Percentiles rank a stretch among this genome's conserved stretches.
Evolutionary conservation across 495 filamentous ascomycete species (phyloP).

Genomic region (Immersiella caudata): DNA sequence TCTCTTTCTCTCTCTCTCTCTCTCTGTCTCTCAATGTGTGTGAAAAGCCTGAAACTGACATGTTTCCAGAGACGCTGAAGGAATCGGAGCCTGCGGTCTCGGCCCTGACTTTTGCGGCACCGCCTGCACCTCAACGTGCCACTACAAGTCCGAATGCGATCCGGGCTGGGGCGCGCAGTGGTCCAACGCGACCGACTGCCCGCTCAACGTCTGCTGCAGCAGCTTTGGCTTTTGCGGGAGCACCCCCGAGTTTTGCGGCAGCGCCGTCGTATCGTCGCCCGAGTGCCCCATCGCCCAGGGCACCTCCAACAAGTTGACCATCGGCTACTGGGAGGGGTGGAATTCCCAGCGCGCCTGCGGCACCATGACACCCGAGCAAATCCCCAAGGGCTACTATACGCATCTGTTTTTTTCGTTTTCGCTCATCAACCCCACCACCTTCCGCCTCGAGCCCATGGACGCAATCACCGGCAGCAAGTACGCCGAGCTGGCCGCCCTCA

Average conservation of each 20-base stretch:
- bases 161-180: conserved; percentile 28
- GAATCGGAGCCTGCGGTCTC: conserved; percentile 20
- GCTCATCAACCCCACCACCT: conserved; percentile 15
- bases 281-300: conserved; percentile 7
- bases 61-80: neutral
- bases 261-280: neutral
- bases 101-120: conserved; percentile 27
- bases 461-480: conserved; percentile 13
- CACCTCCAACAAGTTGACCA: conserved; percentile 8
- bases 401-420: conserved; percentile 31
- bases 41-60: too few relatives aligned
- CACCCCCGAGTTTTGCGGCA: conserved; percentile 29
- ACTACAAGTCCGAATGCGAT: conserved; percentile 29
- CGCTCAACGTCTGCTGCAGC: conserved; percentile 34
- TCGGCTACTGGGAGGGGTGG: conserved; percentile 34
- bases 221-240: conserved; percentile 35
- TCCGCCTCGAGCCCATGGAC: conserved; percentile 25
- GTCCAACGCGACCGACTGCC: conserved; percentile 16
- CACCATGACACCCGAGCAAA: conserved; percentile 19
- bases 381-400: conserved; percentile 22
- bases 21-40: too few relatives aligned
- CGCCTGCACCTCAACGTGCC: conserved; percentile 24
- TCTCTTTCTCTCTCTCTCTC: too few relatives aligned
- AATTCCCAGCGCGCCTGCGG: conserved; percentile 25
- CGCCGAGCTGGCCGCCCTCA: conserved; percentile 30